Evolutionary conservation across 2,329 filamentous ascomycete genomes (phyloP).

Genomic region (Trichoderma cornu-damae): DNA sequence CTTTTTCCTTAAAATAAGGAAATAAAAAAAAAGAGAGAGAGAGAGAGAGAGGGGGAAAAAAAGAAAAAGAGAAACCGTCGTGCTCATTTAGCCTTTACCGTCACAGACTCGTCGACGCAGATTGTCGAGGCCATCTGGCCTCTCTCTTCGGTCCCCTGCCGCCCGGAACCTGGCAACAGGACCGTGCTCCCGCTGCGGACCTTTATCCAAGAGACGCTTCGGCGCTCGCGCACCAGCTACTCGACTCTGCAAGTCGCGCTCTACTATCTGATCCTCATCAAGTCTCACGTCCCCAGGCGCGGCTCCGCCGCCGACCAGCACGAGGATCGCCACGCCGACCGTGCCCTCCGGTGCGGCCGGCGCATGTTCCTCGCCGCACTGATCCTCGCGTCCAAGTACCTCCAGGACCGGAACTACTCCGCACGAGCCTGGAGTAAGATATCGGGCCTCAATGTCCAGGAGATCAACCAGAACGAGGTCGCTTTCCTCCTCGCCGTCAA

Average conservation of each 20-base stretch:
- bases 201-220: constrained; percentile 95
- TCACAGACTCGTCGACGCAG: constrained; percentile 86
- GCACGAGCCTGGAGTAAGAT: constrained; percentile 99
- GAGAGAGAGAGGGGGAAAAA: too few species aligned
- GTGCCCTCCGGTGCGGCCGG: constrained; percentile 87
- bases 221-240: constrained; percentile 92
- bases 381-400: constrained; percentile 94
- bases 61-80: too few species aligned
- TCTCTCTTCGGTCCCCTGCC: constrained; percentile 72
- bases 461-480: constrained; percentile 97
- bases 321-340: constrained; percentile 63
- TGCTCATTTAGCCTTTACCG: constrained; percentile 34
- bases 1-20: too few species aligned
- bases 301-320: constrained; percentile 85
- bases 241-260: constrained; percentile 94
- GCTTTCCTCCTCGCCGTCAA: constrained; percentile 83
- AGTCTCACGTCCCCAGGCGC: constrained; percentile 74
- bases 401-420: constrained; percentile 97
- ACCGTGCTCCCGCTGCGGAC: constrained; percentile 83
- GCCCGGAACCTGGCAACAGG: constrained; percentile 65
- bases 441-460: constrained; percentile 83
- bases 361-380: constrained; percentile 96
- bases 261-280: constrained; percentile 93
- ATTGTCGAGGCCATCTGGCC: constrained; percentile 98
- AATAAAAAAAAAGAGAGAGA: too few species aligned